Conservation (phyloP, 164 flowering plant genomes). For the Platanus orientalis region DNA sequence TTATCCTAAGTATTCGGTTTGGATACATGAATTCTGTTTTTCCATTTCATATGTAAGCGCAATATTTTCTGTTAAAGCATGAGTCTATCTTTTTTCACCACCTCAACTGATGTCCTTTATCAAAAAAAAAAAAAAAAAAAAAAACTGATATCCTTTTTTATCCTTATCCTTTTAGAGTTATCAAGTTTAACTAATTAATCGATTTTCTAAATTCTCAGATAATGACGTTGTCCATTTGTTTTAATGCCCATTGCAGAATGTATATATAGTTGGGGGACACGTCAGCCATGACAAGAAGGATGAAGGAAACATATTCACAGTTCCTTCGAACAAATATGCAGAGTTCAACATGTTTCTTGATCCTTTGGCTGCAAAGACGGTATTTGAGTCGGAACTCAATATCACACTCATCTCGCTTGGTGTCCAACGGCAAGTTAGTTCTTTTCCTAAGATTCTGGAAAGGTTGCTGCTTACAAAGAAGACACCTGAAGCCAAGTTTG, state of each 20-base stretch:
- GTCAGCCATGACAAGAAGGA: constrained; percentile 25
- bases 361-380: constrained; percentile 74
- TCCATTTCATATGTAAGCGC: too few species aligned
- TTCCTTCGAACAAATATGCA: constrained; percentile 65
- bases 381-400: constrained; percentile 50
- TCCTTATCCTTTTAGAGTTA: neutral
- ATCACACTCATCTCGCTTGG: constrained; percentile 69
- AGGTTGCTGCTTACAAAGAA: constrained; percentile 24
- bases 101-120: too few species aligned
- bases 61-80: too few species aligned
- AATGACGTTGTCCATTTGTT: too few species aligned
- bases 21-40: too few species aligned
- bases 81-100: too few species aligned
- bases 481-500: constrained; percentile 66
- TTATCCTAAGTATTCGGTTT: too few species aligned
- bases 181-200: neutral
- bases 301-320: constrained; percentile 66
- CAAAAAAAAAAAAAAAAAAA: too few species aligned
- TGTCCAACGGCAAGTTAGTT: constrained; percentile 44
- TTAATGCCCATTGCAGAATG: constrained; percentile 46
- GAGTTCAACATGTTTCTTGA: constrained; percentile 94
- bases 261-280: constrained; percentile 79
- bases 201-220: neutral
- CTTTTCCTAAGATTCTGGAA: constrained; percentile 38
- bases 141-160: too few species aligned